These are phyloP conservation scores for Botryotinia globosa DNA, from an alignment of 2,329 filamentous ascomycete genomes.

Conservation along the genomic window DNA sequence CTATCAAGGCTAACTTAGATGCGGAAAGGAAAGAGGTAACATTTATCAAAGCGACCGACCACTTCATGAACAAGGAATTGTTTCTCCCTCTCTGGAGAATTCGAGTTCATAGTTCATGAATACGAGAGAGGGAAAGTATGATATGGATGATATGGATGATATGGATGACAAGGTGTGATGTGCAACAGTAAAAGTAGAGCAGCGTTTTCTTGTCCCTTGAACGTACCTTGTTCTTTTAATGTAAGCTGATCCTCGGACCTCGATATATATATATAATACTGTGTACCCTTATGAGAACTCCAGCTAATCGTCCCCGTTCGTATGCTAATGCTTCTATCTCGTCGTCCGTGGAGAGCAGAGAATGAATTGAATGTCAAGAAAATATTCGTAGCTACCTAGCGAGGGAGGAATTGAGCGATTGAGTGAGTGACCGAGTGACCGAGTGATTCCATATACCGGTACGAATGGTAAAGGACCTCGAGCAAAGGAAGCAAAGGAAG, in stretches of 20 bases:
- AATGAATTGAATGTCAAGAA: background rate
- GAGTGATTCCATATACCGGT: no score
- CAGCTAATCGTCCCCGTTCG: background rate
- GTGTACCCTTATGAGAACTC: background rate
- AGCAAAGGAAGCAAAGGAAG: constrained; percentile 1
- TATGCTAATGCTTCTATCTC: background rate
- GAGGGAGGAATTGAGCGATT: background rate
- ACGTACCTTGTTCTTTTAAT: background rate
- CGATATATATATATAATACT: background rate
- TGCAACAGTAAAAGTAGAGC: background rate
- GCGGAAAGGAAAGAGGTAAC: background rate
- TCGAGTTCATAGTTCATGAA: background rate
- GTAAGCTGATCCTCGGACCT: background rate
- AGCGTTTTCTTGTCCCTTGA: no score
- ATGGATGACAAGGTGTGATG: background rate
- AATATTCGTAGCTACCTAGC: background rate
- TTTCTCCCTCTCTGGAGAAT: background rate
- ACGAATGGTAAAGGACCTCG: background rate
- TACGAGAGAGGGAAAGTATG: background rate
- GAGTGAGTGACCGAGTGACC: background rate
- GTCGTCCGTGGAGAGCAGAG: background rate
- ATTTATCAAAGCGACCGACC: background rate
- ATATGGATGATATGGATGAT: background rate
- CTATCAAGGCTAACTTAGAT: no score
- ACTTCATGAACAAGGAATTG: background rate